phyloP scores from a whole-genome alignment of 1,139 yeast species.

The Suhomyces terraborum region DNA sequence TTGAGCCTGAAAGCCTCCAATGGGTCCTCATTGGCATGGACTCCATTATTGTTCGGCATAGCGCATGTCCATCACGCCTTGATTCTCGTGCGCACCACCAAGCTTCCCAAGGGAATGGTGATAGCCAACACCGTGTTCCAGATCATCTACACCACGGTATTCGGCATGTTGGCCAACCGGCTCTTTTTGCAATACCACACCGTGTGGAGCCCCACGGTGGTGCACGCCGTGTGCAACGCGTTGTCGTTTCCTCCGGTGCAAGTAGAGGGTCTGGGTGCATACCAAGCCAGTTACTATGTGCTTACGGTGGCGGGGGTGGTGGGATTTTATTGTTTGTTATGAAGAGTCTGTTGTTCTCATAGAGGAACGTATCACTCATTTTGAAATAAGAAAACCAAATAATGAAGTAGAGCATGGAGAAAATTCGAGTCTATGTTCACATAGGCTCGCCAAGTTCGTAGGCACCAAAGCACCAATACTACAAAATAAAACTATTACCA shows the following conservation, averaged over 20 bases:
- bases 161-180: slow-evolving; percentile 75
- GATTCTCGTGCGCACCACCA: slow-evolving; percentile 42
- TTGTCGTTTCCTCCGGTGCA: slow-evolving; percentile 70
- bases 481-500: no score
- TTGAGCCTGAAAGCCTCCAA: slow-evolving; percentile 28
- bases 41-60: slow-evolving; percentile 82
- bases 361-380: no score
- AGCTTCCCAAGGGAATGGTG: slow-evolving; percentile 34
- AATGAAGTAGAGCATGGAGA: no score
- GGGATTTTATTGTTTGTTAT: slow-evolving; percentile 27
- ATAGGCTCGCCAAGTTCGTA: no score
- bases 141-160: slow-evolving; percentile 68
- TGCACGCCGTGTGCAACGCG: slow-evolving; percentile 75
- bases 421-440: no score
- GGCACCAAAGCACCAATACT: no score
- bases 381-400: no score
- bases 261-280: slow-evolving; percentile 20
- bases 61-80: slow-evolving; percentile 90
- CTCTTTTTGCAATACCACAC: slow-evolving; percentile 55
- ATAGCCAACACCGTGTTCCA: slow-evolving; percentile 55
- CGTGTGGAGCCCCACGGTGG: slow-evolving; percentile 62
- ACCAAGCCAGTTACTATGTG: slow-evolving; percentile 37
- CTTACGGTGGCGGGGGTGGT: slow-evolving; percentile 43
- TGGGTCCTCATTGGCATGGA: slow-evolving; percentile 32
- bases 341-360: no score